Base-by-base conservation (phyloP, 495 filamentous ascomycete genomes). In the Hamigera avellanea region DNA sequence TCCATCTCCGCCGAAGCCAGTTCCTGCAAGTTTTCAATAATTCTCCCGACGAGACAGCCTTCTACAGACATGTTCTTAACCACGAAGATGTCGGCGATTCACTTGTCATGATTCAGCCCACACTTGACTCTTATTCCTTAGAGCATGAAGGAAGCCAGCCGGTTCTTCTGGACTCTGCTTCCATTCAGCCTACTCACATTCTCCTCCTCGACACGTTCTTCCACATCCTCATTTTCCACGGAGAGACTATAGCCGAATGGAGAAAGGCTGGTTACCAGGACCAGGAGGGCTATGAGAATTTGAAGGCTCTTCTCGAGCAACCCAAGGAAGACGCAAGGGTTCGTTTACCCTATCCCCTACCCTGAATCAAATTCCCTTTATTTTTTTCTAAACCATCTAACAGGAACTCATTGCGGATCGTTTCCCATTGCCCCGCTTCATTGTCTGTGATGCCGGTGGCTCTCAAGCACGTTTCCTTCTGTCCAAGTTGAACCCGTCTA, bases 21-120 rank as follows among this genome's bases (percentile, higher is more conserved):
- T 99, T 99, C 66, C 64, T 99, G 48, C 93, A 99, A 53, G 88
- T 99, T 33, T 99, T 99, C 71, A 99, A 99, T 67, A 96, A 95
- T 61, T 95, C 88, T 0, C 93, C 93, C 9, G 93, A 99, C 48
- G 93, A 99, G 62, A 99, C 93, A 13, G 93, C 93, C 13, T 99
- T 96, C 63, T 95, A 96, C 57, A 74, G 93, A 35, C 93, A 99
- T 54, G 87, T 96, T 8, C 71, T 99, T 37, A 89, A 95, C 57
- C 86, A 95, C 45, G 93, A 99, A 59, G 93, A 99, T 66, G 86
- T 95, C 33, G 80, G 84, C 57, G 93, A 95, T 61, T 95, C 87
- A 9, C 73, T 99, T 32, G 80, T 99, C 59, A 96, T 96, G 93
- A 95, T 99, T 45, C 93, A 99, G 53, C 93, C 93, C 13, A 96